A percentile compares a stretch with the other conserved stretches of the same genome.
Conservation (phyloP, 345 rosid species). For the Cardamine occulta region DNA sequence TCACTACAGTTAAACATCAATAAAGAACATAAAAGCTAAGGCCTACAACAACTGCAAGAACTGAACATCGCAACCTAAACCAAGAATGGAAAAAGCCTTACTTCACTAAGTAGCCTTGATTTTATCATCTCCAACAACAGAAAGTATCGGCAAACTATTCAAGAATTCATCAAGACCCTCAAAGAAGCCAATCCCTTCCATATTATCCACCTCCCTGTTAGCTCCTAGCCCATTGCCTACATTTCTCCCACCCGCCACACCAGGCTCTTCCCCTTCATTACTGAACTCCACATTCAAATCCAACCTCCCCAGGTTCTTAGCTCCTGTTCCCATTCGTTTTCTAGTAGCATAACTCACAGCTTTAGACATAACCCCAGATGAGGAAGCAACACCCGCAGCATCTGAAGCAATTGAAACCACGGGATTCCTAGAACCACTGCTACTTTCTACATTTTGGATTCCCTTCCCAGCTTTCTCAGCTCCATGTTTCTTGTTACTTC, state of each 20-base stretch:
- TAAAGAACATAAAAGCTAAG: slow-evolving; percentile 40
- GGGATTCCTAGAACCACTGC: slow-evolving; percentile 22
- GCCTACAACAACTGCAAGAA: slow-evolving; percentile 41
- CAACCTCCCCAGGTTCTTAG: slow-evolving; percentile 71
- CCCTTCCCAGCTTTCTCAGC: slow-evolving; percentile 49
- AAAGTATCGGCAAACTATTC: slow-evolving; percentile 89
- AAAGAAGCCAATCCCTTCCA: slow-evolving; percentile 80
- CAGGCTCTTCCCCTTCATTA: slow-evolving; percentile 81
- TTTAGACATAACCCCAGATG: slow-evolving; percentile 41
- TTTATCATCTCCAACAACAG: slow-evolving; percentile 79
- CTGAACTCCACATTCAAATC: slow-evolving; percentile 98
- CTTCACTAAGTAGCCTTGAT: slow-evolving; percentile 75
- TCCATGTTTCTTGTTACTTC: slow-evolving; percentile 48
- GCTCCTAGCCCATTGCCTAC: slow-evolving; percentile 56
- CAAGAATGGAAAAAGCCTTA: slow-evolving; percentile 44
- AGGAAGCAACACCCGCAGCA: slow-evolving; percentile 35
- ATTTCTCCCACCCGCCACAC: slow-evolving; percentile 41
- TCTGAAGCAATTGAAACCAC: slow-evolving; percentile 34
- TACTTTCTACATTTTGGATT: slow-evolving; percentile 41
- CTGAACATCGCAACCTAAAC: slow-evolving; percentile 23
- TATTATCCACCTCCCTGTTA: slow-evolving; percentile 69
- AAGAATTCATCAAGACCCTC: slow-evolving; percentile 98
- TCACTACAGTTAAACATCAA: slow-evolving; percentile 43
- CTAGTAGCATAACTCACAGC: slow-evolving; percentile 51
- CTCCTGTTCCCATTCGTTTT: slow-evolving; percentile 57